phyloP scores from a whole-genome alignment of 2,329 filamentous ascomycete species.

The Chaetomium sp. region DNA sequence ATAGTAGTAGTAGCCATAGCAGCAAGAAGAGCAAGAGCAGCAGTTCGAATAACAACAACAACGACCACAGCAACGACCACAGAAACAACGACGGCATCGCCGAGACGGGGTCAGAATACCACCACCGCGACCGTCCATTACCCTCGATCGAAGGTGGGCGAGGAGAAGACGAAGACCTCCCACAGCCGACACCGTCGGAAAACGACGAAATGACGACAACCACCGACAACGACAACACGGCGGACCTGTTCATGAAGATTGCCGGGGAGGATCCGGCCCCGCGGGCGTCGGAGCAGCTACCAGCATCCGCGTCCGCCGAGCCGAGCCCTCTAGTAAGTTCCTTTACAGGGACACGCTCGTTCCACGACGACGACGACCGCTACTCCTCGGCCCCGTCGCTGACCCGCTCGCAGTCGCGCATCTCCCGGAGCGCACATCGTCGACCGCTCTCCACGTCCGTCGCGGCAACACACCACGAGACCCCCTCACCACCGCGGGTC shows the following conservation, averaged over 20 bases:
- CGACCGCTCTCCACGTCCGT: constrained; percentile 49
- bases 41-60: too few relatives aligned
- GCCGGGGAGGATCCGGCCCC: constrained; percentile 46
- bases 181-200: constrained; percentile 37
- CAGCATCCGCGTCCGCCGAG: constrained; percentile 28
- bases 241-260: constrained; percentile 54
- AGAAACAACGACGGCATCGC: too few relatives aligned
- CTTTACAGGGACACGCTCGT: too few relatives aligned
- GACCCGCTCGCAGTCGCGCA: constrained; percentile 38
- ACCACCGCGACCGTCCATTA: constrained; percentile 44
- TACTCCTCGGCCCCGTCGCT: constrained; percentile 15
- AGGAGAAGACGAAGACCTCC: constrained; percentile 29
- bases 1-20: constrained; percentile 14
- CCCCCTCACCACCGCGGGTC: constrained; percentile 44
- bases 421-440: constrained; percentile 41
- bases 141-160: constrained; percentile 44
- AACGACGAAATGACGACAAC: constrained; percentile 29
- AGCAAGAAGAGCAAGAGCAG: too few relatives aligned
- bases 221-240: constrained; percentile 45
- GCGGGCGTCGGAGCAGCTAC: constrained; percentile 32
- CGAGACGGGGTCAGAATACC: constrained; percentile 35
- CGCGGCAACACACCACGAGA: constrained; percentile 35
- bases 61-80: too few relatives aligned
- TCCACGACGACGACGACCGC: too few relatives aligned
- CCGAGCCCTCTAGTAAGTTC: constrained; percentile 43